Percentiles rank a stretch among this genome's conserved stretches.
phyloP scores from a whole-genome alignment of 2,329 filamentous ascomycete species.

The Penicillium sp. region DNA sequence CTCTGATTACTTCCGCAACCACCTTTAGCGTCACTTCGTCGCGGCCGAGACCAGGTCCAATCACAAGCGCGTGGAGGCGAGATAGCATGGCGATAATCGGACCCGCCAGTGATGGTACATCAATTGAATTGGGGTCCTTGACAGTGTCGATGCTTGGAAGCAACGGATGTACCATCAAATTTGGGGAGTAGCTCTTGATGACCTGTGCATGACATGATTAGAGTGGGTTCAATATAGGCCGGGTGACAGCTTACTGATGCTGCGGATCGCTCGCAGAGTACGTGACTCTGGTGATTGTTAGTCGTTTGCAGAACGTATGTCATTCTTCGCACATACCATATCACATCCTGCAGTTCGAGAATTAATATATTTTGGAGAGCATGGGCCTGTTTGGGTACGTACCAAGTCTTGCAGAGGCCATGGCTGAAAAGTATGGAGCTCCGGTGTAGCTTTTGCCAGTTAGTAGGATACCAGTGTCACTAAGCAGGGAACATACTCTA shows the following conservation, averaged over 20 bases:
- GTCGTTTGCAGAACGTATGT: neutral
- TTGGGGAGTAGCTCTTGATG: slow-evolving; percentile 96
- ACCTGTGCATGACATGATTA: slow-evolving; percentile 43
- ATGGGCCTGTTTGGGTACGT: slow-evolving; percentile 11
- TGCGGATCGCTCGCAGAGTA: slow-evolving; percentile 87
- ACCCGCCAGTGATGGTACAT: slow-evolving; percentile 54
- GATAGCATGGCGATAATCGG: slow-evolving; percentile 70
- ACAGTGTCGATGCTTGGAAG: slow-evolving; percentile 66
- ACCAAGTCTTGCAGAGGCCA: slow-evolving; percentile 84
- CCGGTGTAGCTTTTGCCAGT: slow-evolving; percentile 62
- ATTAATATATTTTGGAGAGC: neutral
- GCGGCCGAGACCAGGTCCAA: slow-evolving; percentile 83
- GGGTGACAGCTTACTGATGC: slow-evolving; percentile 42
- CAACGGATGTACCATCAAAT: slow-evolving; percentile 95
- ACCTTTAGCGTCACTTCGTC: slow-evolving; percentile 85
- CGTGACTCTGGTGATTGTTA: slow-evolving; percentile 51
- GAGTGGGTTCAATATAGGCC: neutral
- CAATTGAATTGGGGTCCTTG: slow-evolving; percentile 41
- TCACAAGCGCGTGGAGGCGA: slow-evolving; percentile 81
- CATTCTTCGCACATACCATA: slow-evolving; percentile 54
- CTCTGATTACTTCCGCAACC: slow-evolving; percentile 66
- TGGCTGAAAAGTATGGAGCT: slow-evolving; percentile 94
- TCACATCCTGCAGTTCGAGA: slow-evolving; percentile 49
- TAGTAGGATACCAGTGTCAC: slow-evolving; percentile 5
- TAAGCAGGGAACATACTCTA: slow-evolving; percentile 48